Base-by-base conservation (phyloP, 1,284 basidiomycete genomes). In the Hemileia vastatrix region DNA sequence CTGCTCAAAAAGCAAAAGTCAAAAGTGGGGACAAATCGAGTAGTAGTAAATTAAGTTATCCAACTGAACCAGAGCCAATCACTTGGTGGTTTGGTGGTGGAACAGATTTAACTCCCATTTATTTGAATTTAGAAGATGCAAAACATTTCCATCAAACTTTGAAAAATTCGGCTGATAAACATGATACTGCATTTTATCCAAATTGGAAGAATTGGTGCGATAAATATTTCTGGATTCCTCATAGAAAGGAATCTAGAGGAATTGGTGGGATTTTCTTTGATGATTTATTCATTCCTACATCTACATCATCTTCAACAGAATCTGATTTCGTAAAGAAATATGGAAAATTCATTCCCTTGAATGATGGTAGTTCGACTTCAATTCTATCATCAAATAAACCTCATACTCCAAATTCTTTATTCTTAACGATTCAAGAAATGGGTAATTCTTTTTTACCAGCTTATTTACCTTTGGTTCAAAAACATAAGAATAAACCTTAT, bases 51-150 rank as follows among this genome's bases (percentile, higher is more conserved):
- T 40, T 40, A 15, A 40, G 15, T 40, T 40, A 40, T 40, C 36
- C 36, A 40, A 15, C 36, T 11, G 73, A 75, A 53, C 71, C 75
- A 11, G 81, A 83, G 69, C 77, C 87, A 15, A 77, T 91, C 40
- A 87, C 90, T 8, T 98, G 93, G 92, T 99, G 95, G 95, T 98
- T 97, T 72, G 94, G 94, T 49, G 94, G 94, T 40, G 94, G 94
- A n/a, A 84, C 85, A 2, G 94, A 98, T 76, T 81, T 98, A 51
- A 99, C 95, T 0, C 95, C 95, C 0, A 86, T 86, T 11, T 97
- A 96, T 77, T 82, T 98, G 8, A 91, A 86, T 77, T 84, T 86
- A 65, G 86, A 88, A 65, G 94, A 98, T 75, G 90, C 85, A 1
- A 73, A 77, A 23, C 90, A 93, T 75, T 98, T 97, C 79, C 95